Conservation (phyloP, 2,329 filamentous ascomycete species). For the Xylariomycetidae sp. region DNA sequence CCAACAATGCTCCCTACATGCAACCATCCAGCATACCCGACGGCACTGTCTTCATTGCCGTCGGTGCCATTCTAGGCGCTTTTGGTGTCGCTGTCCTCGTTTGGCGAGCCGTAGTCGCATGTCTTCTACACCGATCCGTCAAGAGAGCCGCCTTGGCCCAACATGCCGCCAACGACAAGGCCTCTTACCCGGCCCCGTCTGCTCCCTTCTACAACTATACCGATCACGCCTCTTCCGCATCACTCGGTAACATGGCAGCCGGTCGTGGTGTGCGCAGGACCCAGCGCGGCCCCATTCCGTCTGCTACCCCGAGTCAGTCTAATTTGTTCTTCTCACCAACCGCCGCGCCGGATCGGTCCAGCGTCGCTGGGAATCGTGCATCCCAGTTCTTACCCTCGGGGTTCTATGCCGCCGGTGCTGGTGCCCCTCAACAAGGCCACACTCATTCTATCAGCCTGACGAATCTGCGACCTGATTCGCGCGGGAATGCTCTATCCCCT, state of each 20-base stretch:
- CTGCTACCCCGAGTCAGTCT: conserved; percentile 56
- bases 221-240: conserved; percentile 53
- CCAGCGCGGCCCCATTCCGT: conserved; percentile 47
- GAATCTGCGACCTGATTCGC: conserved; percentile 56
- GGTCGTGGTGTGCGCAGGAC: conserved; percentile 50
- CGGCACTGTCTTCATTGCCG: conserved; percentile 93
- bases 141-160: conserved; percentile 77
- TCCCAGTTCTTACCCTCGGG: conserved; percentile 85
- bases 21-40: conserved; percentile 79
- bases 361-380: conserved; percentile 54
- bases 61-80: conserved; percentile 82
- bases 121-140: conserved; percentile 87
- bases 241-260: conserved; percentile 39
- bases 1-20: conserved; percentile 84
- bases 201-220: conserved; percentile 62
- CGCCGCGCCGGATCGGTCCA: conserved; percentile 54
- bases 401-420: conserved; percentile 74
- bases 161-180: conserved; percentile 65
- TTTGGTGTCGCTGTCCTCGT: conserved; percentile 76
- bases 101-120: conserved; percentile 85
- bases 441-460: conserved; percentile 55
- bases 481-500: conserved; percentile 44
- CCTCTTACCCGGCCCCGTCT: conserved; percentile 53
- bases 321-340: conserved; percentile 96
- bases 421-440: conserved; percentile 42